Conservation (phyloP, 352 stramenopile genomes). For the Globisporangium cystogenes region DNA sequence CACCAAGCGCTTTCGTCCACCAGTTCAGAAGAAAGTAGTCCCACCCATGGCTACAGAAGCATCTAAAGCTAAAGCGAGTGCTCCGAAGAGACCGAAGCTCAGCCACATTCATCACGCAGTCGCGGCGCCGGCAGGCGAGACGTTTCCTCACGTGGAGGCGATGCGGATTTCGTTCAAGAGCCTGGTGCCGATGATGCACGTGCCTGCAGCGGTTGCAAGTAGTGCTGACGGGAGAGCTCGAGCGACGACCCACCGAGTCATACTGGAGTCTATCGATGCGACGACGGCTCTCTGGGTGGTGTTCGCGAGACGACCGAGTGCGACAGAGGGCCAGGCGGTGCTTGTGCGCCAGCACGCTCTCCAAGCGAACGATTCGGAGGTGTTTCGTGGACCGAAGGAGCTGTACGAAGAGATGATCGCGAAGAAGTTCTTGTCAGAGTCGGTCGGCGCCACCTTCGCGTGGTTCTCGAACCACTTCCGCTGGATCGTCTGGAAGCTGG, state of each 20-base stretch:
- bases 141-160: conserved; percentile 24
- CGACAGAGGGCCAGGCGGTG: background rate
- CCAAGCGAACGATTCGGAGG: conserved; percentile 10
- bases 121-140: background rate
- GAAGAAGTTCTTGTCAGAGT: conserved; percentile 19
- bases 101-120: background rate
- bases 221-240: conserved; percentile 1
- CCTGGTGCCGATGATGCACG: conserved; percentile 11
- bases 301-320: conserved; percentile 10
- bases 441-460: conserved; percentile 26
- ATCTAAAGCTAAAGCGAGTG: conserved; percentile 5
- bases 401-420: conserved; percentile 33
- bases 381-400: conserved; percentile 17
- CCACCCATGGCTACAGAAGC: conserved; percentile 1
- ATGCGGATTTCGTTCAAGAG: conserved; percentile 43
- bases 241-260: conserved; percentile 7
- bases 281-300: conserved; percentile 22
- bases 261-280: conserved; percentile 26
- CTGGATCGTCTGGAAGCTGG: conserved; percentile 71
- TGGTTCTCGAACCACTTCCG: conserved; percentile 78
- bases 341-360: conserved; percentile 6
- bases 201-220: background rate
- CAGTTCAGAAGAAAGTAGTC: conserved; percentile 26
- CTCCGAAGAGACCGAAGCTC: conserved; percentile 18
- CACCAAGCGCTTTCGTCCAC: conserved; percentile 33